phyloP scores from a whole-genome alignment of 805 yeast species.

The Ogataea populi-albae region DNA sequence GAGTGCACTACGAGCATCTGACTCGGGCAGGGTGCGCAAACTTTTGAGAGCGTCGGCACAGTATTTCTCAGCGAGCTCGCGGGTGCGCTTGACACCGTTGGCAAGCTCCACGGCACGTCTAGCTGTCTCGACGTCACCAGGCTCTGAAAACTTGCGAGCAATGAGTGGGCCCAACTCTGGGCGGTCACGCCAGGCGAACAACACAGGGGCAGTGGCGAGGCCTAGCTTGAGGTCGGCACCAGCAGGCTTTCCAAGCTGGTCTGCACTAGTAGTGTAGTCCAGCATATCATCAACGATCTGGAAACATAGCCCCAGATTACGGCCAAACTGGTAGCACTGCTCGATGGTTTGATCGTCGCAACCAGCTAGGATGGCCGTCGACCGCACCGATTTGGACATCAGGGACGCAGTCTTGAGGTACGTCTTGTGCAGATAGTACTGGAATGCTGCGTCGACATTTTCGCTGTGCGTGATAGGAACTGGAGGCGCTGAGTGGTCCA shows the following conservation, averaged over 20 bases:
- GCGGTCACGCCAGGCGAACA: conserved; percentile 88
- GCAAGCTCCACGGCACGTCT: conserved; percentile 66
- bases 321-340: conserved; percentile 84
- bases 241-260: conserved; percentile 88
- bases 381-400: conserved; percentile 89
- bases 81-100: conserved; percentile 74
- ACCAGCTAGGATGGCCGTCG: conserved; percentile 91
- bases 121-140: conserved; percentile 86
- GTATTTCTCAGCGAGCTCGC: conserved; percentile 72
- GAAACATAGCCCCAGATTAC: conserved; percentile 91
- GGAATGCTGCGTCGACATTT: conserved; percentile 84
- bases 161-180: conserved; percentile 84
- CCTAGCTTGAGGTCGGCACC: conserved; percentile 94
- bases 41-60: conserved; percentile 72
- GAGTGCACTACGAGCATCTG: conserved; percentile 85
- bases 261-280: conserved; percentile 87
- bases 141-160: conserved; percentile 71
- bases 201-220: conserved; percentile 93
- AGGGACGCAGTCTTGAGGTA: conserved; percentile 92
- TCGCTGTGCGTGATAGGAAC: conserved; percentile 63
- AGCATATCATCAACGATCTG: conserved; percentile 95
- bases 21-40: conserved; percentile 74
- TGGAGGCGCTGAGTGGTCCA: conserved; percentile 53
- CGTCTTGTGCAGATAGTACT: conserved; percentile 92
- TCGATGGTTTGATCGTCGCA: conserved; percentile 74